Conservation (phyloP, 2,329 filamentous ascomycete genomes). For the Grosmannia huntii region DNA sequence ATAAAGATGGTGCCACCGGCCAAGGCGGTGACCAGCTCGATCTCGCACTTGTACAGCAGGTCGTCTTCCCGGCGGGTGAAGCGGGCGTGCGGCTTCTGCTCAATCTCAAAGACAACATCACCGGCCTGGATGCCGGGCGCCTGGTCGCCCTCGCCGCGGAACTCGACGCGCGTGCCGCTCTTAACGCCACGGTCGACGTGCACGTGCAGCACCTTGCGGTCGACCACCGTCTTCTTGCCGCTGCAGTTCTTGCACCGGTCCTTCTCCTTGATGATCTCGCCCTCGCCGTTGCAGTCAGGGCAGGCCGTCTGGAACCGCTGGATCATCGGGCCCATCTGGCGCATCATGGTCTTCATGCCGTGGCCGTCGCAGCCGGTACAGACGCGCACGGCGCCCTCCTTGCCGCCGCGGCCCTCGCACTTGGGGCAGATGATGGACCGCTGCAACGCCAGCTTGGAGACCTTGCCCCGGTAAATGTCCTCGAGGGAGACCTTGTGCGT, state of each 20-base stretch:
- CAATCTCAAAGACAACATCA: constrained; percentile 96
- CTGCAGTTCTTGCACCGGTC: constrained; percentile 94
- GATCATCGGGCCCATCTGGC: constrained; percentile 99
- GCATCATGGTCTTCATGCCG: constrained; percentile 99
- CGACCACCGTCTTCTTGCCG: constrained; percentile 96
- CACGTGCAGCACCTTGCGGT: constrained; percentile 96
- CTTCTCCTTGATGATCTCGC: constrained; percentile 92
- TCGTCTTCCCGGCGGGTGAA: constrained; percentile 97
- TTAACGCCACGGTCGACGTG: constrained; percentile 92
- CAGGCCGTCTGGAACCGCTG: constrained; percentile 99
- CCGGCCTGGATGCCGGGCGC: constrained; percentile 84
- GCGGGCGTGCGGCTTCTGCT: constrained; percentile 93
- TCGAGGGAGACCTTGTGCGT: constrained; percentile 97
- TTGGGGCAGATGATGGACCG: constrained; percentile 94
- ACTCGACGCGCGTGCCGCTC: constrained; percentile 92
- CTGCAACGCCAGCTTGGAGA: constrained; percentile 93
- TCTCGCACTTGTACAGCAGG: constrained; percentile 86
- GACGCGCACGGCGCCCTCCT: constrained; percentile 93
- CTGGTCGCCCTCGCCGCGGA: constrained; percentile 93
- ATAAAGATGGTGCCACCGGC: constrained; percentile 84
- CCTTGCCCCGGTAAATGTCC: constrained; percentile 95
- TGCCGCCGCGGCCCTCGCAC: constrained; percentile 88
- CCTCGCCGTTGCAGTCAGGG: constrained; percentile 94
- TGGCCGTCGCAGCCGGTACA: constrained; percentile 83
- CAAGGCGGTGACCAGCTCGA: constrained; percentile 88